Evolutionary conservation across 257 asterid genomes (phyloP).

Genomic region (Solanum acaule): DNA sequence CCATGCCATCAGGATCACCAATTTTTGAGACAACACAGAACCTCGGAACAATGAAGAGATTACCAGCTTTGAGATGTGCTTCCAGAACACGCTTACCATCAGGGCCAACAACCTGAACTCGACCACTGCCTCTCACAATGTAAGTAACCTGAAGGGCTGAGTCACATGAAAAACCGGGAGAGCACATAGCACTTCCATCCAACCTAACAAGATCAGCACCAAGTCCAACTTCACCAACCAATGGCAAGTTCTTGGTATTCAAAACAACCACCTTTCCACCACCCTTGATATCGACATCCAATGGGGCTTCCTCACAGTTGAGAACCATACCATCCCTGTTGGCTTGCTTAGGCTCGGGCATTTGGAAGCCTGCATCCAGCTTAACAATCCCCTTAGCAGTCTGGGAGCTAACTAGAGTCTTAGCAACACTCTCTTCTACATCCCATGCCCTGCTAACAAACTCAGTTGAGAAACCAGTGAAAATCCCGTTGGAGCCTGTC

Average conservation of each 20-base stretch:
- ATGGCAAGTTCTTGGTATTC: constrained; percentile 79
- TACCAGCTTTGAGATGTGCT: constrained; percentile 51
- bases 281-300: constrained; percentile 57
- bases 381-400: constrained; percentile 40
- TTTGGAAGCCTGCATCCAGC: constrained; percentile 32
- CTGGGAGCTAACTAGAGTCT: constrained; percentile 49
- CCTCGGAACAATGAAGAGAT: constrained; percentile 66
- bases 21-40: constrained; percentile 83
- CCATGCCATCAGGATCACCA: constrained; percentile 70
- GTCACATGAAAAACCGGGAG: constrained; percentile 91
- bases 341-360: constrained; percentile 53
- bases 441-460: not conserved
- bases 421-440: constrained; percentile 10
- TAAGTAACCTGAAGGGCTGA: constrained; percentile 86
- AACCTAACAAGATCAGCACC: constrained; percentile 84
- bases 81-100: constrained; percentile 72
- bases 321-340: constrained; percentile 52
- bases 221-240: constrained; percentile 74
- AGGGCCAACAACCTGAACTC: constrained; percentile 67
- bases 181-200: constrained; percentile 76
- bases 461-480: constrained; percentile 29
- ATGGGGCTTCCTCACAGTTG: constrained; percentile 63
- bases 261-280: constrained; percentile 77
- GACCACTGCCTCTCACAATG: constrained; percentile 78
- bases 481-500: constrained; percentile 61